Evolutionary conservation across 768 basidiomycete genomes (phyloP).

Genomic region (Boletus vermiculosoides): DNA sequence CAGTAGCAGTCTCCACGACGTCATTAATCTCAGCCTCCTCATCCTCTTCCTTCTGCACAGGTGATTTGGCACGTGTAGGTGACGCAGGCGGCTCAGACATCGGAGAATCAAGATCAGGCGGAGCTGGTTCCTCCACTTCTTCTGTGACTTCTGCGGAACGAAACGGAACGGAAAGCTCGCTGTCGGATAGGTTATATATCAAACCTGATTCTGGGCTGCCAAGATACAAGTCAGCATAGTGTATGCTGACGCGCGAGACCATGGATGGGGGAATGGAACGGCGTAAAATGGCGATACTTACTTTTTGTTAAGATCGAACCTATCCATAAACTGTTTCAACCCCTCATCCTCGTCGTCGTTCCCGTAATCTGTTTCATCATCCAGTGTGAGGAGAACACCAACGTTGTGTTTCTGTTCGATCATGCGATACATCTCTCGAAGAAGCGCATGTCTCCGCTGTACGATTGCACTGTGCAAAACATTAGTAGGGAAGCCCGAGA

Average conservation of each 20-base stretch:
- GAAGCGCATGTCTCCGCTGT: slow-evolving; percentile 64
- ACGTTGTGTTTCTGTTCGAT: slow-evolving; percentile 51
- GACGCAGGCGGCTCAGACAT: slow-evolving; percentile 36
- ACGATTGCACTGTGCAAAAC: slow-evolving; percentile 51
- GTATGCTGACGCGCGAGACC: slow-evolving; percentile 4
- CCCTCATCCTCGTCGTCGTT: slow-evolving; percentile 36
- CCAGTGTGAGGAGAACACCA: slow-evolving; percentile 38
- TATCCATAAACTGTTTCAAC: slow-evolving; percentile 51
- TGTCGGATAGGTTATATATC: slow-evolving; percentile 38
- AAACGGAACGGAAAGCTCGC: slow-evolving; percentile 28
- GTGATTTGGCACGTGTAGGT: slow-evolving; percentile 24
- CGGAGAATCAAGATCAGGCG: slow-evolving; percentile 29
- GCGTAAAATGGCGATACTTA: slow-evolving; percentile 31
- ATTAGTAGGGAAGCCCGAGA: background rate
- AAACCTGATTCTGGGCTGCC: slow-evolving; percentile 42
- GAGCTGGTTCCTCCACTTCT: slow-evolving; percentile 8
- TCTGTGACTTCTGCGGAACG: slow-evolving; percentile 10
- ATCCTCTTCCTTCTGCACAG: slow-evolving; percentile 24
- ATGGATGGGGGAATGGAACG: background rate
- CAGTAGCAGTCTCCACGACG: slow-evolving; percentile 5
- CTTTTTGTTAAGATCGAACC: slow-evolving; percentile 54
- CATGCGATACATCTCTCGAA: slow-evolving; percentile 70
- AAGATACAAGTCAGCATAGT: slow-evolving; percentile 7
- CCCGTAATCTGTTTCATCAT: slow-evolving; percentile 38
- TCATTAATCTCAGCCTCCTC: slow-evolving; percentile 26